phyloP scores from a whole-genome alignment of 306 rosid genomes.

The Datisca glomerata region DNA sequence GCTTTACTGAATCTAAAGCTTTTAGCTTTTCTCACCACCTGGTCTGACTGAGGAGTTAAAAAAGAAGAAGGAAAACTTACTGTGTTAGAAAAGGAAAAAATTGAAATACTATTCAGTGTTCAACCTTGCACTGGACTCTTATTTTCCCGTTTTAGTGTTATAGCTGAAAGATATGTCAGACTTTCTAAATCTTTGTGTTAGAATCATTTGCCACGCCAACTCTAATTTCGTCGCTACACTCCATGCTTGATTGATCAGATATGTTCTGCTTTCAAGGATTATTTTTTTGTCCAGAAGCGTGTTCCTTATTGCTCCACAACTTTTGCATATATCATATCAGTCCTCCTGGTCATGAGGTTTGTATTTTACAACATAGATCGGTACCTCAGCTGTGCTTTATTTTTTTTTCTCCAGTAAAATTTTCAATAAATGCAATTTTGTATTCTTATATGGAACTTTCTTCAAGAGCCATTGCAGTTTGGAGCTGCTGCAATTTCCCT shows the following conservation, averaged over 20 bases:
- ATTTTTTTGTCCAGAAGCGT: conserved; percentile 84
- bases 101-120: too few species aligned
- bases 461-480: conserved; percentile 76
- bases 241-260: conserved; percentile 45
- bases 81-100: too few species aligned
- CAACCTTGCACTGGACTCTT: too few species aligned
- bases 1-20: too few species aligned
- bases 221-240: background rate
- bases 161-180: background rate
- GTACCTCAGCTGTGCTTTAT: conserved; percentile 1
- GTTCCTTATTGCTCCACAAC: conserved; percentile 85
- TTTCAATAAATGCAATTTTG: background rate
- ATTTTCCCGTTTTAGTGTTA: background rate
- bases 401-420: conserved; percentile 1
- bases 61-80: too few species aligned
- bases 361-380: conserved; percentile 27
- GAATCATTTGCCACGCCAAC: background rate
- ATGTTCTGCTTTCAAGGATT: conserved; percentile 93
- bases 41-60: too few species aligned
- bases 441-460: conserved; percentile 23
- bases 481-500: conserved; percentile 67
- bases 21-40: too few species aligned
- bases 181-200: background rate
- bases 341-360: conserved; percentile 99
- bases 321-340: conserved; percentile 94